Base-by-base conservation (phyloP, 176 grass and related monocot species). In the Alopecurus myosuroides region DNA sequence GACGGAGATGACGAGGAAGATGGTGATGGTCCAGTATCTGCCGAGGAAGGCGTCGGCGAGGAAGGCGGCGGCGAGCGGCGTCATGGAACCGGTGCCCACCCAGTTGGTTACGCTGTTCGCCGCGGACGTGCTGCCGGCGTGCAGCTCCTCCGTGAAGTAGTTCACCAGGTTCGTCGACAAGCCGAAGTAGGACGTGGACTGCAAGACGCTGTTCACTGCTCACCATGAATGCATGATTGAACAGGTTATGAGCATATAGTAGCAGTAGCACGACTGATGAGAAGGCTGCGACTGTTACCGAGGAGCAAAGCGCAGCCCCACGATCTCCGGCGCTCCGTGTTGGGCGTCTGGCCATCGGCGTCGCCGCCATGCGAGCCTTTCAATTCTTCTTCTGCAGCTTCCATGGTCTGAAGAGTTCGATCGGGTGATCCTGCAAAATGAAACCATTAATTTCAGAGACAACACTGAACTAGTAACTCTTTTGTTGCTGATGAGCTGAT, bases 81-180 rank as follows among this genome's bases (percentile, higher is more conserved):
- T 86, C 30, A 92, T 88, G 57, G 66, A 37, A 31, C 39, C 13
- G 1, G 90, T 86, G 78, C 86, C 90, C 49, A 65, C 14, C 90
- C 90, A 92, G 83, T 92, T 92, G 57, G 90, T 86, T 40, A 86
- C 86, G 34, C 71, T 73, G 75, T 86, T 89, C 1, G 86, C 86
- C 14, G 90, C 90, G 44, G 79, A 13, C 39, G 82, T 92, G 79
- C 68, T 92, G 74, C 79, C 83, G 79, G 82, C 49, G 67, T 89
- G 74, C 31, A 92, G 86, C 20, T 22, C 79, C 34, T 69, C 74
- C 69, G 44, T 86, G 74, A 89, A 50, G 68, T 92, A 92, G 86
- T 92, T 92, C 58, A 92, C 78, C 83, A 92, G 86, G 79, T 83
- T 92, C 64, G 82, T 88, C 64, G 77, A 88, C 73, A 92, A 37